Base-by-base conservation (phyloP, 2,329 filamentous ascomycete genomes). In the Paraphoma chrysanthemicola region DNA sequence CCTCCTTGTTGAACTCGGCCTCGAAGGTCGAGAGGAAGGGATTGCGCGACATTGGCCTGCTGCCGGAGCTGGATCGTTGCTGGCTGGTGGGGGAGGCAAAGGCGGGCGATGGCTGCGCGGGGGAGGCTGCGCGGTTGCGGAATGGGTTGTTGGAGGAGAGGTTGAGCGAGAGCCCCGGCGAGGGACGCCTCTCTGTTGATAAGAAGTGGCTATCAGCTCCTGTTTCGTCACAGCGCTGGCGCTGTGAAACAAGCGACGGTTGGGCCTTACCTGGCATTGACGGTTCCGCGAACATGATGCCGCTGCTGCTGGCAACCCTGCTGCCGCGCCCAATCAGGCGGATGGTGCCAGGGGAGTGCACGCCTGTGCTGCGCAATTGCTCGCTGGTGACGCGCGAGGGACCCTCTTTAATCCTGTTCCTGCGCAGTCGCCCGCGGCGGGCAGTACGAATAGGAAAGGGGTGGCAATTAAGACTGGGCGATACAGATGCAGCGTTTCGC, bases 111-210 rank as follows among this genome's bases (percentile, higher is more conserved):
- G 70, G 66, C 54, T 72, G 56, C 44, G 63, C 70, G 56, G 80
- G 88, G 62, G 89, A 91, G 38, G 82, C 81, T 62, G 88, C 86
- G 71, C 89, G 87, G 77, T 91, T 91, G 80, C 90, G 88, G 73
- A 86, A 93, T 60, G 90, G 90, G 74, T 93, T 93, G 83, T 93
- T 93, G 76, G 88, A 88, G 71, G 80, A 78, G 54, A 93, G 85
- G 77, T 88, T 89, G 75, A 90, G 80, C 52, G 85, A 81, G 72
- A 89, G 81, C 65, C 82, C 83, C 63, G 83, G 76, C 66, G 85
- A 84, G 63, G 79, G 82, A 67, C 78, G 76, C 53, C 77, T 76
- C 55, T 80, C 79, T 78, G 71, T 56, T 63, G 68, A 69, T 73
- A 70, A 61, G 38, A 65, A 57, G 57, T 53, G 64, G 57, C 56